Evolutionary conservation across 2,329 filamentous ascomycete species (phyloP), one percentile per base, ranked within the genome.

Genomic region (Elsinoe australis): DNA sequence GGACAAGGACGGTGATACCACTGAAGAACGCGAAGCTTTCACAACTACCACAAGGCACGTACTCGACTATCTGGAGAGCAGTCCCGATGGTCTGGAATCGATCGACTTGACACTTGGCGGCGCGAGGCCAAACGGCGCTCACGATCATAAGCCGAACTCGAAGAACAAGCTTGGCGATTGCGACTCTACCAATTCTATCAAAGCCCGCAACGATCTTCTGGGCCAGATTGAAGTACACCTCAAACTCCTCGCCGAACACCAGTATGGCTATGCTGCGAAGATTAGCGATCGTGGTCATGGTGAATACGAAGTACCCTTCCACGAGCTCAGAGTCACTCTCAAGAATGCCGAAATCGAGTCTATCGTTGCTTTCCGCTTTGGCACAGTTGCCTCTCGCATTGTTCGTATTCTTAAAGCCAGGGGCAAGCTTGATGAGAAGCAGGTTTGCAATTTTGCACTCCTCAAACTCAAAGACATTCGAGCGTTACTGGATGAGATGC

Each of bases 401-500:
- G 77, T 88, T 15, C 83, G 87, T 15, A 87, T 96, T 49, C 75
- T 98, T 15, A 78, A 84, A 31, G 82, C 85, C 51, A 87, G 89
- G 61, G 92, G 92, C 47, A 95, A 92, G 61, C 73, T 96, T n/a
- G 90, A 96, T 56, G 92, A 98, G 65, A 94, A 94, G 65, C 82
- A 85, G 52, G 74, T 95, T 9, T 84, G 85, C 29, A 81, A 82
- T 42, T 75, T 88, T 49, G 85, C 85, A 47, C 77, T 98, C 52
- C 83, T 95, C 71, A 83, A 84, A 50, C 86, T 90, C 58, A 81
- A 83, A 50, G 87, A 95, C 47, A 79, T 96, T 18, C 86, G 92
- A 38, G 80, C 83, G 50, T 84, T 88, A 53, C 82, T 96, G 66
- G 82, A 86, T 10, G 80, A 82, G 53, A 85, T 98, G 75, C 86